Conservation (phyloP, 2,329 filamentous ascomycete genomes). For the Thielaviopsis punctulata region DNA sequence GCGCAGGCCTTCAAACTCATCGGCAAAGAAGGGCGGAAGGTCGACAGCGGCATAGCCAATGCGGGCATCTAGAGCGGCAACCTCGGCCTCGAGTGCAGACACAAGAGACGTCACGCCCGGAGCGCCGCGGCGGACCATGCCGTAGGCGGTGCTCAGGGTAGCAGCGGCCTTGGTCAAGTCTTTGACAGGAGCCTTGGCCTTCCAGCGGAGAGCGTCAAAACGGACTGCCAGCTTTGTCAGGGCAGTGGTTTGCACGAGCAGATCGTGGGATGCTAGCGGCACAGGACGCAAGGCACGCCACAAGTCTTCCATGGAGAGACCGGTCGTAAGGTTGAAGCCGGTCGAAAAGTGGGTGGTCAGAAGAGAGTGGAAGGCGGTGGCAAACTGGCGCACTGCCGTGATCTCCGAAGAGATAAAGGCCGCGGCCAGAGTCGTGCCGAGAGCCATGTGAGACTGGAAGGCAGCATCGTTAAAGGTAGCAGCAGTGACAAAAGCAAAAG, state of each 20-base stretch:
- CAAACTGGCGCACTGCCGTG: slow-evolving; percentile 18
- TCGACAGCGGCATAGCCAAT: slow-evolving; percentile 25
- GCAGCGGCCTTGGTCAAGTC: slow-evolving; percentile 36
- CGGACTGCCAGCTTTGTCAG: slow-evolving; percentile 39
- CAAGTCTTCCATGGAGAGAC: slow-evolving; percentile 61
- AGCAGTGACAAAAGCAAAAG: slow-evolving; percentile 28
- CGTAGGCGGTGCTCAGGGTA: slow-evolving; percentile 38
- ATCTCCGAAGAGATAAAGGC: slow-evolving; percentile 2
- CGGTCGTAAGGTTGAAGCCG: slow-evolving; percentile 56
- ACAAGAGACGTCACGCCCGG: slow-evolving; percentile 30
- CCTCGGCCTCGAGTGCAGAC: slow-evolving; percentile 30
- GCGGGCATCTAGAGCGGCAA: slow-evolving; percentile 31
- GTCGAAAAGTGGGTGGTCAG: slow-evolving; percentile 44
- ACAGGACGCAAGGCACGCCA: slow-evolving; percentile 58
- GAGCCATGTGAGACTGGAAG: slow-evolving; percentile 45
- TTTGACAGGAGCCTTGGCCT: slow-evolving; percentile 30
- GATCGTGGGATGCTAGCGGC: slow-evolving; percentile 29
- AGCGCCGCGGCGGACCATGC: slow-evolving; percentile 30
- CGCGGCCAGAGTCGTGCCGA: slow-evolving; percentile 19
- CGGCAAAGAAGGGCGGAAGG: slow-evolving; percentile 31
- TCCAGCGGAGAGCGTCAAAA: slow-evolving; percentile 46
- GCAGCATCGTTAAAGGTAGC: slow-evolving; percentile 40
- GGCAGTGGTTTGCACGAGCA: slow-evolving; percentile 29
- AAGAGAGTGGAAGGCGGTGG: slow-evolving; percentile 22
- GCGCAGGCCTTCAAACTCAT: slow-evolving; percentile 39